Conservation (phyloP, 768 basidiomycete species). For the Crepidotus variabilis region DNA sequence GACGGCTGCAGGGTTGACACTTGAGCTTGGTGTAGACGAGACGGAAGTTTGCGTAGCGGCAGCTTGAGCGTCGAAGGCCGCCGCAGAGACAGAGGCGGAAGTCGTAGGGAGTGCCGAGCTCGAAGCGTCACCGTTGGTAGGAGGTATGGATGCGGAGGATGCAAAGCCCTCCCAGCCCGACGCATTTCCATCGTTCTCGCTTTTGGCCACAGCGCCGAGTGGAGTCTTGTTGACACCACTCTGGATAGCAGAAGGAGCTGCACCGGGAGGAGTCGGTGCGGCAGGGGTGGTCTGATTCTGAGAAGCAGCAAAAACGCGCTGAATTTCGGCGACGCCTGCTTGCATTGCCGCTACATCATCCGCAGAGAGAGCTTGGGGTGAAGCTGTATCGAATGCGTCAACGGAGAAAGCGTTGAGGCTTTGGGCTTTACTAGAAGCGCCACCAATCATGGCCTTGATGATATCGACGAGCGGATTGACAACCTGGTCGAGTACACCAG, state of each 20-base stretch:
- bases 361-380: not conserved
- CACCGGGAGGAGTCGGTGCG: not conserved
- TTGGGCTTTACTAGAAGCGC: not conserved
- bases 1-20: not conserved
- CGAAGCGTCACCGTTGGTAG: not conserved
- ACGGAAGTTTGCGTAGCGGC: not conserved
- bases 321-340: conserved; percentile 10
- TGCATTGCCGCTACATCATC: conserved; percentile 15
- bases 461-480: not conserved
- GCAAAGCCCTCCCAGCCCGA: not conserved
- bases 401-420: not conserved
- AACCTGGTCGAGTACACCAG: not conserved
- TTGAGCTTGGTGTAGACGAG: not conserved
- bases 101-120: not conserved
- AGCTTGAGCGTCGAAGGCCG: not conserved
- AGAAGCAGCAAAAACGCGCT: conserved; percentile 1
- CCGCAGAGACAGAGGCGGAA: not conserved
- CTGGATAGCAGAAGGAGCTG: not conserved
- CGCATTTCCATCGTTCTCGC: conserved; percentile 1
- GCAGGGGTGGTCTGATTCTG: not conserved
- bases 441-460: not conserved
- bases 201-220: not conserved
- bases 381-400: not conserved
- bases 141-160: not conserved
- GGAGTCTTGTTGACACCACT: not conserved